Evolutionary conservation across 2,329 filamentous ascomycete genomes (phyloP).

Genomic region (Podosphaera fusca): DNA sequence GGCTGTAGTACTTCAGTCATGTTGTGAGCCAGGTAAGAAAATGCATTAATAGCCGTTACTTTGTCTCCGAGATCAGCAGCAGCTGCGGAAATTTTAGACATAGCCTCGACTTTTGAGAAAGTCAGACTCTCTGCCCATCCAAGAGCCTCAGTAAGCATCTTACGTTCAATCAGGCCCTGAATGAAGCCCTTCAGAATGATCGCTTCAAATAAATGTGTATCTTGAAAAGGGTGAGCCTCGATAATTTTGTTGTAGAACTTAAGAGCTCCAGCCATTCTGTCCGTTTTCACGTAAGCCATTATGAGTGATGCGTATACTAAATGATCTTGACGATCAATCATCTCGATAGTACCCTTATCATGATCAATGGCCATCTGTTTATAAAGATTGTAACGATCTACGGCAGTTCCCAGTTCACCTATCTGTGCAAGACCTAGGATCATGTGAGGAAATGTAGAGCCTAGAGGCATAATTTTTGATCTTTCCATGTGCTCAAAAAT

Average conservation of each 20-base stretch:
- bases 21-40: slow-evolving; percentile 30
- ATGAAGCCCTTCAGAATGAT: slow-evolving; percentile 57
- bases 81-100: slow-evolving; percentile 49
- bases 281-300: slow-evolving; percentile 65
- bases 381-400: slow-evolving; percentile 93
- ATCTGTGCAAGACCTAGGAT: slow-evolving; percentile 74
- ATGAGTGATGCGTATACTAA: slow-evolving; percentile 81
- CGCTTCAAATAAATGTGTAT: slow-evolving; percentile 42
- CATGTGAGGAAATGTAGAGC: slow-evolving; percentile 75
- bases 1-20: slow-evolving; percentile 27
- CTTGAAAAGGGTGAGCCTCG: slow-evolving; percentile 32
- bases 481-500: slow-evolving; percentile 83
- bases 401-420: slow-evolving; percentile 65
- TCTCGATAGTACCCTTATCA: slow-evolving; percentile 46
- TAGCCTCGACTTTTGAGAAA: slow-evolving; percentile 33
- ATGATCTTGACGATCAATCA: slow-evolving; percentile 53
- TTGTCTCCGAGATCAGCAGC: slow-evolving; percentile 63
- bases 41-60: slow-evolving; percentile 43
- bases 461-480: slow-evolving; percentile 47
- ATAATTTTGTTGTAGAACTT: slow-evolving; percentile 71
- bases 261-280: slow-evolving; percentile 57
- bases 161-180: slow-evolving; percentile 47
- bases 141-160: slow-evolving; percentile 50
- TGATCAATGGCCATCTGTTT: slow-evolving; percentile 67
- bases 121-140: slow-evolving; percentile 45